These are phyloP conservation scores for Diaporthe citriasiana DNA, from an alignment of 2,329 filamentous ascomycete species.

Conservation along the genomic window DNA sequence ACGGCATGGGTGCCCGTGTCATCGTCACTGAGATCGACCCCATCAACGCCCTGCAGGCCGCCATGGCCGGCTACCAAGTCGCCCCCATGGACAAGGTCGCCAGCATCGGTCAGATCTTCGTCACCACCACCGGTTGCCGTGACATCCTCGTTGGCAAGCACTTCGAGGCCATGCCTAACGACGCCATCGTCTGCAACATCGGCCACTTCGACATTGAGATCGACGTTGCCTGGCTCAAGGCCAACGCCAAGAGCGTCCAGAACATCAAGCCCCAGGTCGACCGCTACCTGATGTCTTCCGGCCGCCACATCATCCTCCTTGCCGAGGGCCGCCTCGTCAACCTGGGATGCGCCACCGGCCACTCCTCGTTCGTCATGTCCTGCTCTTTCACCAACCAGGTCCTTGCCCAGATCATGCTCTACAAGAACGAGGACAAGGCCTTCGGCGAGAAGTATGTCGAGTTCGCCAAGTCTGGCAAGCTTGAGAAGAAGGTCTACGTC, in stretches of 20 bases:
- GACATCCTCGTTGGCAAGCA: slow-evolving; percentile 94
- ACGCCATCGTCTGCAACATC: slow-evolving; percentile 99
- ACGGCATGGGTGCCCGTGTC: slow-evolving; percentile 97
- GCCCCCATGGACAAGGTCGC: slow-evolving; percentile 97
- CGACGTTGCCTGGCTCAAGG: slow-evolving; percentile 99
- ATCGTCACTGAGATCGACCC: slow-evolving; percentile 97
- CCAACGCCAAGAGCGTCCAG: slow-evolving; percentile 91
- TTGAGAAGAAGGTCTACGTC: slow-evolving; percentile 93
- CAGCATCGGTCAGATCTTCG: slow-evolving; percentile 92
- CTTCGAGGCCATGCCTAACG: slow-evolving; percentile 96
- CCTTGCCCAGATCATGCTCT: slow-evolving; percentile 98
- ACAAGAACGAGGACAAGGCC: slow-evolving; percentile 88
- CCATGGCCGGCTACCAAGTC: slow-evolving; percentile 97
- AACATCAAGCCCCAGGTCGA: slow-evolving; percentile 99
- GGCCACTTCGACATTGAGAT: slow-evolving; percentile 99
- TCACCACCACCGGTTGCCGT: slow-evolving; percentile 99
- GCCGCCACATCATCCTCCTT: slow-evolving; percentile 97
- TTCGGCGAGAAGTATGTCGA: slow-evolving; percentile 96
- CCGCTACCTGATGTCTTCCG: slow-evolving; percentile 93
- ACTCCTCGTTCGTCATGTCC: slow-evolving; percentile 99
- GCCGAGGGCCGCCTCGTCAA: slow-evolving; percentile 99
- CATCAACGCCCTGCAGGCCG: slow-evolving; percentile 99
- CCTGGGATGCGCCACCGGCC: slow-evolving; percentile 97
- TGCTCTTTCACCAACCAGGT: slow-evolving; percentile 99
- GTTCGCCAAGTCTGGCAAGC: slow-evolving; percentile 93